Percentiles rank a stretch among this genome's conserved stretches.
These are phyloP conservation scores for Microsporum ferrugineum DNA, from an alignment of 2,329 filamentous ascomycete genomes.

Conservation along the genomic window DNA sequence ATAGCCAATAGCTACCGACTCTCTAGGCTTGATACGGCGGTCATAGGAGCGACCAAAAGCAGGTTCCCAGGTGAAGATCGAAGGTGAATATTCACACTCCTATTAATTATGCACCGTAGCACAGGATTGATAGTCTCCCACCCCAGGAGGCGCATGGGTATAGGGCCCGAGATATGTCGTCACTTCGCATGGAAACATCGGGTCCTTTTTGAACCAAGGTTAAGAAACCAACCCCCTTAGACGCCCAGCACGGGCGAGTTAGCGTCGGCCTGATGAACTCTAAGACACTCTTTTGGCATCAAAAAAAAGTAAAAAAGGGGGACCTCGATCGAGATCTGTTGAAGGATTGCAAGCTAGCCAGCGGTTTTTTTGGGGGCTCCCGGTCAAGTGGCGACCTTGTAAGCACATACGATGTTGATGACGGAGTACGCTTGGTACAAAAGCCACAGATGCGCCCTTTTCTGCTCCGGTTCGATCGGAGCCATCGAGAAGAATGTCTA, in stretches of 20 bases:
- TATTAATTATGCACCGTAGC: neutral
- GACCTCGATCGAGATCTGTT: neutral
- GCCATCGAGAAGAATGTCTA: neutral
- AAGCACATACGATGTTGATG: no score
- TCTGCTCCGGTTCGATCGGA: no score
- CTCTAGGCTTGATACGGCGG: neutral
- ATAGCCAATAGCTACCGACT: neutral
- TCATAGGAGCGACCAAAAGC: neutral
- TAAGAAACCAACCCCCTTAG: neutral
- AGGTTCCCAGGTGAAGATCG: neutral
- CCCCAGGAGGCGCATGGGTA: neutral
- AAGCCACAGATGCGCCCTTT: no score
- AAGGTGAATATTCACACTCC: neutral
- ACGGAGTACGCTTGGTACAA: no score
- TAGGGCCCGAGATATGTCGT: neutral
- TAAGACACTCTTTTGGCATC: neutral
- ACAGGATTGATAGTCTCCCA: neutral
- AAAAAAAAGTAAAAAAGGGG: neutral
- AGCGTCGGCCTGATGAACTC: neutral
- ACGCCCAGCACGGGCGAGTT: neutral
- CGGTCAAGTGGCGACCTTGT: neutral
- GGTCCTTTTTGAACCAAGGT: conserved; percentile 1
- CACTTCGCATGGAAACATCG: conserved; percentile 1
- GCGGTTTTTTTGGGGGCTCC: neutral
- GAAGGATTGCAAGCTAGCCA: neutral